Evolutionary conservation across 2,329 filamentous ascomycete species (phyloP).

Genomic region (Diaporthe aspalathi): DNA sequence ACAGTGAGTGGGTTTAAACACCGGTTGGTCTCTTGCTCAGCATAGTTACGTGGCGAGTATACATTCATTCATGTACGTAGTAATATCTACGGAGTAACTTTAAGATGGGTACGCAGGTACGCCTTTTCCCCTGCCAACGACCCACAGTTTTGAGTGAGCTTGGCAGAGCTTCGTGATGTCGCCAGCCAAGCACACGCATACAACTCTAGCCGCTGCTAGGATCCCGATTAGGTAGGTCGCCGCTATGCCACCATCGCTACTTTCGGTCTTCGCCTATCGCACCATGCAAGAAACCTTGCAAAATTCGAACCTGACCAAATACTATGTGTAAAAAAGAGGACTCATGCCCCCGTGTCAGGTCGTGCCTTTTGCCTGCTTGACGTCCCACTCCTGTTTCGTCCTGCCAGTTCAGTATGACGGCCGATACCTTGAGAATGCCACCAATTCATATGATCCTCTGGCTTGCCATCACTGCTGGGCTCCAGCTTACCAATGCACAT

Average conservation of each 20-base stretch:
- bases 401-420: background rate
- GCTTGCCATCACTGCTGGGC: background rate
- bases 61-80: too few species aligned
- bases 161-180: background rate
- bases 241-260: background rate
- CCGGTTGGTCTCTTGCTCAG: too few species aligned
- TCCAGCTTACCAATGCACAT: background rate
- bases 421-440: background rate
- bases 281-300: background rate
- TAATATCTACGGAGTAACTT: too few species aligned
- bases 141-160: background rate
- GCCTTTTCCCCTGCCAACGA: background rate
- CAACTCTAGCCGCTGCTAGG: background rate
- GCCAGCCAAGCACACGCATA: conserved; percentile 2
- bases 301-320: rapidly evolving
- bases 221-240: conserved; percentile 6
- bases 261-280: background rate
- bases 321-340: background rate
- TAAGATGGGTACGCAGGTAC: too few species aligned
- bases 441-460: background rate
- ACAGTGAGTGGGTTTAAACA: too few species aligned
- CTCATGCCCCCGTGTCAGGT: too few species aligned
- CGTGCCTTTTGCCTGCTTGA: background rate
- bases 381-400: too few species aligned
- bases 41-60: too few species aligned